These are phyloP conservation scores for Blastocystis sp. DNA, from an alignment of 352 stramenopile species.

Conservation along the genomic window DNA sequence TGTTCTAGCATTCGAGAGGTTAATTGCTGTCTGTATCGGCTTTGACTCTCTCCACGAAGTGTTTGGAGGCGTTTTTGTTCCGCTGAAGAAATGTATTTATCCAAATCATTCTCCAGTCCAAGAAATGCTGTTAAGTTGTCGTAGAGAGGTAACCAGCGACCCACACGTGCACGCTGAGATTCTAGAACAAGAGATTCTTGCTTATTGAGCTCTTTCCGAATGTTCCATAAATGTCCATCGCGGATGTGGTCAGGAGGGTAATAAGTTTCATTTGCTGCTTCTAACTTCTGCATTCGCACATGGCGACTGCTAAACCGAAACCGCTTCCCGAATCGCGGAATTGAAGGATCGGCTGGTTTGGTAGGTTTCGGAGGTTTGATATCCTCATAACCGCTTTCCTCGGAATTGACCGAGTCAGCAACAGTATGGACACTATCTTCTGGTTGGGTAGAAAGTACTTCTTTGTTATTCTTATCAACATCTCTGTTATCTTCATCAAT, in stretches of 20 bases:
- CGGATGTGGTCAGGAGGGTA: conserved; percentile 37
- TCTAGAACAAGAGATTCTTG: not conserved
- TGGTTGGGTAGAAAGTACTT: not conserved
- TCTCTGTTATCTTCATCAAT: not conserved
- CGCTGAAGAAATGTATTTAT: not conserved
- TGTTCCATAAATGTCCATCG: conserved; percentile 5
- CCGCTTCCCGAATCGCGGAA: conserved; percentile 12
- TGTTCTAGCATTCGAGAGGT: not conserved
- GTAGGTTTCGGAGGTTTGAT: not conserved
- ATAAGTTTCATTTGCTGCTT: conserved; percentile 14
- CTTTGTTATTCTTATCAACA: not conserved
- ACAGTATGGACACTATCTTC: not conserved
- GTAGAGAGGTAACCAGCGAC: not conserved
- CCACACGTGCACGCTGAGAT: not conserved
- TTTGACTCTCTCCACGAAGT: not conserved
- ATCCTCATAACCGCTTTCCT: not conserved
- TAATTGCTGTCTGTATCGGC: not conserved
- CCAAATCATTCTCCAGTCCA: not conserved
- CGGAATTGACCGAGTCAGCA: not conserved
- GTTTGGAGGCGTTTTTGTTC: not conserved
- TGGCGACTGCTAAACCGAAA: conserved; percentile 13
- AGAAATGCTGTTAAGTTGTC: not conserved
- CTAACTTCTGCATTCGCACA: not conserved
- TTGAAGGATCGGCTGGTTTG: not conserved
- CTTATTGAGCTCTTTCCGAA: not conserved